Conservation (phyloP, 148 eudicot species). For the Simmondsia chinensis region DNA sequence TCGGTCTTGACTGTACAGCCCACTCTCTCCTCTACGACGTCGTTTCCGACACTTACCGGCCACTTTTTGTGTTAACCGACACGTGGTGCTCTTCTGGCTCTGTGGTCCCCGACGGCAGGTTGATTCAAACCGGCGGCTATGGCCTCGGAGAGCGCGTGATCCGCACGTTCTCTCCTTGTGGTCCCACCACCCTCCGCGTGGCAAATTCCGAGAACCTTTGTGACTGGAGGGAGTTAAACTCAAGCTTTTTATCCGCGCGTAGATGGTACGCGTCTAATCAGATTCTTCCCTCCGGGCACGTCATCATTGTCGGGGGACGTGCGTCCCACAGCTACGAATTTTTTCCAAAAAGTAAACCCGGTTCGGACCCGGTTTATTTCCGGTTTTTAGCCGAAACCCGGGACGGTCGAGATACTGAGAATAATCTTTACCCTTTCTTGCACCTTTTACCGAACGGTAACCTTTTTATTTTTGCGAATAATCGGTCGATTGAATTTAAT, state of each 20-base stretch:
- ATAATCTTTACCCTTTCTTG: conserved; percentile 91
- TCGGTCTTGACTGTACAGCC: conserved; percentile 50
- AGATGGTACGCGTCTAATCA: conserved; percentile 83
- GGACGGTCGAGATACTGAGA: conserved; percentile 51
- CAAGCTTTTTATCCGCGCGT: conserved; percentile 22
- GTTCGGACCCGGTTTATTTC: conserved; percentile 4
- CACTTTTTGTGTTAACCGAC: conserved; percentile 46
- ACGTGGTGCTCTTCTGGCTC: conserved; percentile 86
- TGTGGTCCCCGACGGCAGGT: conserved; percentile 40
- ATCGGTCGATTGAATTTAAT: conserved; percentile 43
- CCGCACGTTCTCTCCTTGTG: conserved; percentile 53
- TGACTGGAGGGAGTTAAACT: conserved; percentile 52
- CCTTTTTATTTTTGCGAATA: conserved; percentile 71
- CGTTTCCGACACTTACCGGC: conserved; percentile 45
- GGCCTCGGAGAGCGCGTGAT: conserved; percentile 44
- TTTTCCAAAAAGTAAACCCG: conserved; percentile 33
- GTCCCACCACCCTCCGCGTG: neutral
- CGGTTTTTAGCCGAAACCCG: conserved; percentile 40
- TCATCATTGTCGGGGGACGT: conserved; percentile 76
- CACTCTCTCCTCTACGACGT: conserved; percentile 71
- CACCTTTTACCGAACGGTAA: conserved; percentile 60
- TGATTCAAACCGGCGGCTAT: conserved; percentile 82
- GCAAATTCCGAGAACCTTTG: too few species aligned
- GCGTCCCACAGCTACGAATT: conserved; percentile 66
- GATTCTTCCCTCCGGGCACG: conserved; percentile 53